Evolutionary conservation across 495 filamentous ascomycete species (phyloP).

Genomic region (Annulohypoxylon stygium): DNA sequence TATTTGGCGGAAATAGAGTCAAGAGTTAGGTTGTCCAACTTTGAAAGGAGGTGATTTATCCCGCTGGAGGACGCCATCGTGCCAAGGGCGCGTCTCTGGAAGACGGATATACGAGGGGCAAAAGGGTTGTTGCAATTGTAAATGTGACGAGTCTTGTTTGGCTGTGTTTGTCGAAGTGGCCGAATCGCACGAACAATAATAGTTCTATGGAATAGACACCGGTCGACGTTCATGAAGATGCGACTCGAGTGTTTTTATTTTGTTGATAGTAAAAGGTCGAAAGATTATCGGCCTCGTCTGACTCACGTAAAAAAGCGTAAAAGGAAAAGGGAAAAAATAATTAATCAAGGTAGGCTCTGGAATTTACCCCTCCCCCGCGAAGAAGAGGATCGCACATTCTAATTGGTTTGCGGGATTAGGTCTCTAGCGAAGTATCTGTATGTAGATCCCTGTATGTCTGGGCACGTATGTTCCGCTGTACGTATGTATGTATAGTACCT

Average conservation of each 20-base stretch:
- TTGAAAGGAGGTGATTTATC: constrained; percentile 55
- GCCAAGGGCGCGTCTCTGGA: constrained; percentile 41
- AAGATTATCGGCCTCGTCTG: constrained; percentile 21
- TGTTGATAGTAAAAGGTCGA: not conserved
- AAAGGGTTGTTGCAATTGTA: constrained; percentile 19
- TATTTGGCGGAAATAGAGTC: constrained; percentile 59
- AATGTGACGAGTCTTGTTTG: not conserved
- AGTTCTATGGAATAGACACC: constrained; percentile 19
- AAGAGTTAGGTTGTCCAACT: constrained; percentile 58
- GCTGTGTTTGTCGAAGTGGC: constrained; percentile 4
- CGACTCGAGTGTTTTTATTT: constrained; percentile 4
- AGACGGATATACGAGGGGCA: constrained; percentile 11
- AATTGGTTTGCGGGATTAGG: constrained; percentile 21
- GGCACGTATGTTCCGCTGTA: no score
- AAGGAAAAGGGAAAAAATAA: constrained; percentile 8
- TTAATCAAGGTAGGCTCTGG: constrained; percentile 15
- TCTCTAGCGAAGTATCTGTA: no score
- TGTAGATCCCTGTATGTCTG: no score
- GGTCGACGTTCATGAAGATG: constrained; percentile 33
- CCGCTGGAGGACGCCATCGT: constrained; percentile 44
- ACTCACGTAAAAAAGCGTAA: constrained; percentile 24
- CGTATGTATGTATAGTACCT: no score
- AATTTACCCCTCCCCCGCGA: constrained; percentile 43
- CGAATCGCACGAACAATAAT: constrained; percentile 18
- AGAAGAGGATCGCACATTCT: constrained; percentile 15